phyloP scores from a whole-genome alignment of 2,329 filamentous ascomycete species.

The Fusarium sp. region DNA sequence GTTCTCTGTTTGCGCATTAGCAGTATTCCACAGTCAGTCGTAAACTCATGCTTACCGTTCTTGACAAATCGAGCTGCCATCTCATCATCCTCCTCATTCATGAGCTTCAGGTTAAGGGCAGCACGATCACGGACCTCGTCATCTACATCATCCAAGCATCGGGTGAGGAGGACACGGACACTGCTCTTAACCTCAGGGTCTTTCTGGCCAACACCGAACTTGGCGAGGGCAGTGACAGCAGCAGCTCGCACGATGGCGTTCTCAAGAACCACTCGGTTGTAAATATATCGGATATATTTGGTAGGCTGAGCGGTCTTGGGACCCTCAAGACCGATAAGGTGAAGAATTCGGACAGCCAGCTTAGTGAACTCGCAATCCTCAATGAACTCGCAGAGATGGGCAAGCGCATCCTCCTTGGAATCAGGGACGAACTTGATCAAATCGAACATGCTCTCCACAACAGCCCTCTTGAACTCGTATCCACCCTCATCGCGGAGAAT shows the following conservation, averaged over 20 bases:
- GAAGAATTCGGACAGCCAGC: slow-evolving; percentile 91
- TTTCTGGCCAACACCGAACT: slow-evolving; percentile 97
- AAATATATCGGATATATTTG: slow-evolving; percentile 99
- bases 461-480: slow-evolving; percentile 97
- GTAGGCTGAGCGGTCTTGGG: slow-evolving; percentile 95
- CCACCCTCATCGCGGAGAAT: slow-evolving; percentile 96
- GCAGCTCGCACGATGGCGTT: slow-evolving; percentile 96
- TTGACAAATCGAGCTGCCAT: slow-evolving; percentile 89
- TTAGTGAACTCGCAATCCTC: slow-evolving; percentile 99
- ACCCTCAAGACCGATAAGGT: slow-evolving; percentile 92
- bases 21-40: background rate
- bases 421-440: slow-evolving; percentile 99
- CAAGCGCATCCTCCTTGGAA: slow-evolving; percentile 81
- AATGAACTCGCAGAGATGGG: slow-evolving; percentile 98
- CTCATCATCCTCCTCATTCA: slow-evolving; percentile 92
- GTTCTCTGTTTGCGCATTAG: slow-evolving; percentile 69
- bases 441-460: slow-evolving; percentile 99
- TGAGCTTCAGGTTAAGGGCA: slow-evolving; percentile 89
- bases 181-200: slow-evolving; percentile 97
- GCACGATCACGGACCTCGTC: slow-evolving; percentile 97
- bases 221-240: slow-evolving; percentile 93
- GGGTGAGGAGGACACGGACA: slow-evolving; percentile 88
- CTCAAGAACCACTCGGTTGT: slow-evolving; percentile 96
- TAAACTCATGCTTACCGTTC: slow-evolving; percentile 70
- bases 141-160: slow-evolving; percentile 96